Evolutionary conservation across 202 grass and related monocot genomes (phyloP), one percentile per base, ranked within the genome.

Genomic region (Schoenoplectus triqueter): DNA sequence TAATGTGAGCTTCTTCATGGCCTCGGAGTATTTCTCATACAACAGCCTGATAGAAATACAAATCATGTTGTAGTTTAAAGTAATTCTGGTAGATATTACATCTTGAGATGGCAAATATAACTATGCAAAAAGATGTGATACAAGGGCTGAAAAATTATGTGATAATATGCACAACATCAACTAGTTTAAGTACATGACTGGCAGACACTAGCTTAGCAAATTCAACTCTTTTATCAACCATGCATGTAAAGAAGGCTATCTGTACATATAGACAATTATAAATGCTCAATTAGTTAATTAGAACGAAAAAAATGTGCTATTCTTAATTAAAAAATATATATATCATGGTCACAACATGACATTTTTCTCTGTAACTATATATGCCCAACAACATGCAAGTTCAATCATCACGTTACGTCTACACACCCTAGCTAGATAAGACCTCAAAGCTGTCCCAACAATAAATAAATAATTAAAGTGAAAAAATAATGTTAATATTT

Each of bases 1-100:
- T 81, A 85, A 75, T 50, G 92, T 74, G 85, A 80, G 72, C 15
- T 84, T 50, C 82, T 89, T 75, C 92, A 93, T 93, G 78, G 87
- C 87, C 62, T 89, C 51, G 17, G 88, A 91, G 66, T 93, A 93
- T 39, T 80, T 63, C 39, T 93, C 82, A 77, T 87, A 91, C 85
- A 91, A 82, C 82, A 73, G 10, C 79, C 92, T 91, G 82, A 63
- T 60, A 60, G 15, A 13, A 77, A 3, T 52, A 1, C 0, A 75
- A 21, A 52, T 49, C 13, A 64, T 18, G 60, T 13, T 66, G 20
- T 20, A 49, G 7, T 66, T 68, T 42, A 14, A 42, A 3, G 10
- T 75, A 52, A 45, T 40, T 51, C 50, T 10, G 49, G 72, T 74
- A 74, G 14, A 10, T 76, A 54, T 55, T 45, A 44, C 42, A 45